Conservation (phyloP, 768 basidiomycete genomes). For the Boletus subparvulus region DNA sequence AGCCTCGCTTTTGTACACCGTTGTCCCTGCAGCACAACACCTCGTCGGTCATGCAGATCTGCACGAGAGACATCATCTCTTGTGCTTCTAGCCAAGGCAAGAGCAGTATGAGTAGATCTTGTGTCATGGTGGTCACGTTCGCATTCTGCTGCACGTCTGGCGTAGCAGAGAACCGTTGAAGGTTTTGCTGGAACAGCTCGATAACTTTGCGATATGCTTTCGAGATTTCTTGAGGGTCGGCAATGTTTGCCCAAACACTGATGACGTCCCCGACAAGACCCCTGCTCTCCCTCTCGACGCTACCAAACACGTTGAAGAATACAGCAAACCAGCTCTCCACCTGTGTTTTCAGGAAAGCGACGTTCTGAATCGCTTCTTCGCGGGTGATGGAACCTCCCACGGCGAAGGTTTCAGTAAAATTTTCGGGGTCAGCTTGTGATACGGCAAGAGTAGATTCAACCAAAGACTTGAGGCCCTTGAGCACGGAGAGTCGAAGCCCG, state of each 20-base stretch:
- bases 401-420: conserved; percentile 27
- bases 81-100: conserved; percentile 66
- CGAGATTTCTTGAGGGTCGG: conserved; percentile 74
- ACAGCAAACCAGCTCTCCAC: conserved; percentile 94
- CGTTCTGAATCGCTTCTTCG: conserved; percentile 61
- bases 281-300: conserved; percentile 68
- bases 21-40: conserved; percentile 79
- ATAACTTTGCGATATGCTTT: conserved; percentile 80
- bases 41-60: conserved; percentile 61
- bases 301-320: conserved; percentile 95
- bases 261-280: conserved; percentile 87
- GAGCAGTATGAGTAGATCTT: conserved; percentile 84
- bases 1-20: conserved; percentile 92
- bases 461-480: conserved; percentile 77
- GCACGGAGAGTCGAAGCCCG: conserved; percentile 75
- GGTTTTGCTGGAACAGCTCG: conserved; percentile 64
- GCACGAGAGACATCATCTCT: conserved; percentile 65
- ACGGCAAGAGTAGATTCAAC: conserved; percentile 76
- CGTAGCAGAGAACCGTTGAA: conserved; percentile 41
- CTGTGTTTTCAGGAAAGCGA: conserved; percentile 72
- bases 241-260: conserved; percentile 79
- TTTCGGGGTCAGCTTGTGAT: conserved; percentile 34
- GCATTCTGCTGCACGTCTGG: conserved; percentile 36
- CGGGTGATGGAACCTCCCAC: conserved; percentile 43
- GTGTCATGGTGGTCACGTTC: conserved; percentile 58